phyloP scores from a whole-genome alignment of 768 basidiomycete species.

The Leucogyrophana mollusca region DNA sequence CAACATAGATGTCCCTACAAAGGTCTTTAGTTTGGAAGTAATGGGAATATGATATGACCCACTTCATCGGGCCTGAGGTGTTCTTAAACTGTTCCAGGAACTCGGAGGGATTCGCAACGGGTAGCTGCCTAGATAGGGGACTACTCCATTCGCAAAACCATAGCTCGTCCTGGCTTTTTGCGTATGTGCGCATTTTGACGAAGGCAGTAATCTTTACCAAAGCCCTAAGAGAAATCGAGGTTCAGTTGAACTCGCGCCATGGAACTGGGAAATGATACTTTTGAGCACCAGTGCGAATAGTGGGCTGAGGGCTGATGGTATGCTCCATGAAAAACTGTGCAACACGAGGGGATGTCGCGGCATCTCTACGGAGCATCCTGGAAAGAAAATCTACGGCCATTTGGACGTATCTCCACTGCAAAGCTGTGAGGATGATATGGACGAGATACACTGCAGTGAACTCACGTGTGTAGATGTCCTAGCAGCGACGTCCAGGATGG shows the following conservation, averaged over 20 bases:
- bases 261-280: slow-evolving; percentile 40
- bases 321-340: slow-evolving; percentile 66
- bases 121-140: slow-evolving; percentile 50
- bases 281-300: slow-evolving; percentile 64
- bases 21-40: neutral
- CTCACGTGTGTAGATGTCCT: slow-evolving; percentile 72
- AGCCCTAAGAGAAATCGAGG: slow-evolving; percentile 43
- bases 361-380: slow-evolving; percentile 64
- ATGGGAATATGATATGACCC: slow-evolving; percentile 11
- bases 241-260: neutral
- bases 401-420: slow-evolving; percentile 83
- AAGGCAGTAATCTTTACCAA: slow-evolving; percentile 64
- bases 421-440: slow-evolving; percentile 9
- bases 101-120: slow-evolving; percentile 43
- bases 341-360: slow-evolving; percentile 47
- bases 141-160: slow-evolving; percentile 76
- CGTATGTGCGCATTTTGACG: slow-evolving; percentile 76
- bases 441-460: slow-evolving; percentile 7
- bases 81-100: slow-evolving; percentile 49
- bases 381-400: slow-evolving; percentile 63
- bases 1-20: slow-evolving; percentile 54
- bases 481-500: slow-evolving; percentile 59
- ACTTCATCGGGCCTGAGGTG: slow-evolving; percentile 38
- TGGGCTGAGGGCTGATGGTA: slow-evolving; percentile 67
- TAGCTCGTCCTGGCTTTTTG: slow-evolving; percentile 58